Evolutionary conservation across 257 asterid genomes (phyloP).

Genomic region (Mentha longifolia): DNA sequence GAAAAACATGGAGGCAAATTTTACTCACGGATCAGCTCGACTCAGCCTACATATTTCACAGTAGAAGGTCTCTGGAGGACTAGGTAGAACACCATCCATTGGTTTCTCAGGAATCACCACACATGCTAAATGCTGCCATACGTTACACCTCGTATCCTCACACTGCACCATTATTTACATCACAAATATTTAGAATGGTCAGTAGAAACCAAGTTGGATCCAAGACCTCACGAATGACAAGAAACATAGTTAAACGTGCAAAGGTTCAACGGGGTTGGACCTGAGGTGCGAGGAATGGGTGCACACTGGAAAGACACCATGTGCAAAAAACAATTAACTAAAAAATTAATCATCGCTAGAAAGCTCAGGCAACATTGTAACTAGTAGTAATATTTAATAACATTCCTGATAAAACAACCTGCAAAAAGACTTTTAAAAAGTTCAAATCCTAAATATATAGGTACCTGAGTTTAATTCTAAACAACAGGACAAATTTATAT

Average conservation of each 20-base stretch:
- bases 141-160: conserved; percentile 79
- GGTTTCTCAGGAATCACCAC: conserved; percentile 89
- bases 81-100: conserved; percentile 65
- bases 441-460: not conserved
- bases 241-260: not conserved
- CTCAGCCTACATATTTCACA: conserved; percentile 89
- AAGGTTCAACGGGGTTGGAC: not conserved
- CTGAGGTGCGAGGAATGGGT: not conserved
- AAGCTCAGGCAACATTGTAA: not conserved
- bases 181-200: conserved; percentile 24
- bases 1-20: conserved; percentile 26
- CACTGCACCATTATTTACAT: conserved; percentile 67
- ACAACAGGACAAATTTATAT: too few species aligned
- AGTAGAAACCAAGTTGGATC: conserved; percentile 2
- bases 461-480: conserved; percentile 3
- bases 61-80: conserved; percentile 72
- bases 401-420: not conserved
- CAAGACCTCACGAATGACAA: conserved; percentile 20
- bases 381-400: not conserved
- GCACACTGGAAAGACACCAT: not conserved
- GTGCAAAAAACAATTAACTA: not conserved
- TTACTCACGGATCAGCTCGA: conserved; percentile 98
- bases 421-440: not conserved
- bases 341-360: not conserved
- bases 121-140: conserved; percentile 90